These are phyloP conservation scores for Selaginella moellendorffii DNA, from an alignment of 75 land plant genomes.

Conservation along the genomic window DNA sequence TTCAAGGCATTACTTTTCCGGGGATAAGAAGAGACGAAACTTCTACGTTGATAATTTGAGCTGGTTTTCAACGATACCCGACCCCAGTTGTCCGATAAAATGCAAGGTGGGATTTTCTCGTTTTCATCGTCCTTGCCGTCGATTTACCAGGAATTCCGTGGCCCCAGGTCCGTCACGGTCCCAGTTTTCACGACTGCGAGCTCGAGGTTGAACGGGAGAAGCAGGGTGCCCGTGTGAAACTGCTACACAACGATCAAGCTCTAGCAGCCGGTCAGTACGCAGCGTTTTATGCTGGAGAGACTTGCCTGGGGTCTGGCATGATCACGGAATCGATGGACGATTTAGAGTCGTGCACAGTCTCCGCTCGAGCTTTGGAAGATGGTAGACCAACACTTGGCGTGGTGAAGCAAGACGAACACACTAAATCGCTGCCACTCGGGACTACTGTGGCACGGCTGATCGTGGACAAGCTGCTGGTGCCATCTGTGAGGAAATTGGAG, in stretches of 20 bases:
- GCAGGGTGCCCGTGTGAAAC: slow-evolving; percentile 37
- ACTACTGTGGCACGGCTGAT: no score
- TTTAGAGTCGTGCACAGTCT: not conserved
- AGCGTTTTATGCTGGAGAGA: slow-evolving; percentile 55
- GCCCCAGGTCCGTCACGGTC: slow-evolving; percentile 82
- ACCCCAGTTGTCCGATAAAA: slow-evolving; percentile 15
- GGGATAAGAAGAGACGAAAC: slow-evolving; percentile 55
- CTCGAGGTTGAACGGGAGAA: slow-evolving; percentile 22
- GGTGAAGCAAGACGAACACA: no score
- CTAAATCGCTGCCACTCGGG: no score
- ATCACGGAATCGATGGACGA: slow-evolving; percentile 42
- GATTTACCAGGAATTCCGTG: no score
- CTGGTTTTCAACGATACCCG: slow-evolving; percentile 47
- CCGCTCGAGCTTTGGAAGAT: not conserved
- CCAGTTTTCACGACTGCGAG: slow-evolving; percentile 58
- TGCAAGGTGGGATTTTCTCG: slow-evolving; percentile 94
- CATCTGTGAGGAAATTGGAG: no score
- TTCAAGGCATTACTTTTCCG: slow-evolving; percentile 74
- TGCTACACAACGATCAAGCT: slow-evolving; percentile 93
- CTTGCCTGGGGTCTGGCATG: slow-evolving; percentile 82
- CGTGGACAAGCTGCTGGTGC: no score
- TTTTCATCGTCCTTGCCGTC: no score
- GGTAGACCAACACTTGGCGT: no score
- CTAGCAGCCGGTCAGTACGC: slow-evolving; percentile 91
- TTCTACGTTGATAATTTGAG: slow-evolving; percentile 75